Base-by-base conservation (phyloP, 345 rosid genomes). In the Anacardium occidentale region DNA sequence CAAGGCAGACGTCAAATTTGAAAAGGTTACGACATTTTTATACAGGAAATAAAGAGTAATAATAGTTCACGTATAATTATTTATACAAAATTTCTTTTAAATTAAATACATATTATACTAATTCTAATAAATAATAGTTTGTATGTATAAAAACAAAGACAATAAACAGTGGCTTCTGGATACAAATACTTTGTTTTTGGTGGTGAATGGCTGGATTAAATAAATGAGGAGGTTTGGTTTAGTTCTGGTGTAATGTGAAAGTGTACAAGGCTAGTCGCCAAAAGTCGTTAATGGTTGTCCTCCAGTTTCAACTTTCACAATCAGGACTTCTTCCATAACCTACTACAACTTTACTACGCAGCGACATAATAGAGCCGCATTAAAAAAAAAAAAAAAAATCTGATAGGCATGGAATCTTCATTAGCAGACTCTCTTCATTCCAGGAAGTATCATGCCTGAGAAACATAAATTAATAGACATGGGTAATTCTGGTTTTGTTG, bases 401-500 rank as follows among this genome's bases (percentile, higher is more conserved):
- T 24, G 45, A 18, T 20, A 32, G 53, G 53, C 45, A 76, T 58
- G 79, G 61, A 13, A 71, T 71, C 4, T 71, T 71, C 50, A 47
- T 18, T 53, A n/a, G 64, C 25, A 13, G 12, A 18, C 52, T 12
- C 34, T 70, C 32, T 44, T 21, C 26, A 34, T 47, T 17, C 55
- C 34, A 47, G 54, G 24, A 61, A 15, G 1, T 10, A 51, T 10
- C 22, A 22, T 21, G 52, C 11, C 18, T 65, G 40, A 18, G 26
- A 57, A 47, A 44, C n/a, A 15, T 40, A 13, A 74, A 47, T 5
- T 37, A 5, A 37, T 45, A 51, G 45, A 51, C 15, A 90, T 90
- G 97, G 81, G 65, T 69, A 13, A 78, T 65, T 73, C 76, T 51
- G 21, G 9, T 67, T 72, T 75, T 76, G 71, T 82, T 26, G 62